A percentile compares a stretch with the other conserved stretches of the same genome.
phyloP scores from a whole-genome alignment of 192 early-diverging fungal genomes.

The Backusella liffmaniae region DNA sequence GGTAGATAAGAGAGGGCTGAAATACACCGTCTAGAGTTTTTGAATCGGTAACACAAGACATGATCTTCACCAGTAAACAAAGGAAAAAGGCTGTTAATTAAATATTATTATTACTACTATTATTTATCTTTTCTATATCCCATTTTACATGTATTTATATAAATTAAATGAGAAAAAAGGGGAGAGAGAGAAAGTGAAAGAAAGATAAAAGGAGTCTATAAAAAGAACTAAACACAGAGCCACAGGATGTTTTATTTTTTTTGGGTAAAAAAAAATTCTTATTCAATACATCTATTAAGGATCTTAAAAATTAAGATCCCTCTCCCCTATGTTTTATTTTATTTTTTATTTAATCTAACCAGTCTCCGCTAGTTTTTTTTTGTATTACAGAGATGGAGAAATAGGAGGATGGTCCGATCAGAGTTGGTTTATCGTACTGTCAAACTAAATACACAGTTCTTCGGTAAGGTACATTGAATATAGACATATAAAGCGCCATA shows the following conservation, averaged over 20 bases:
- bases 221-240: background rate
- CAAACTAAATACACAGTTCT: background rate
- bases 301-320: background rate
- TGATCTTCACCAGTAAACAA: background rate
- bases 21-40: background rate
- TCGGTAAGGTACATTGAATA: background rate
- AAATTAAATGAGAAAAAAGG: background rate
- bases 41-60: conserved; percentile 1
- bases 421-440: background rate
- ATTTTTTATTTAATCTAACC: background rate
- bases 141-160: background rate
- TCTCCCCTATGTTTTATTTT: background rate
- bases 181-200: background rate
- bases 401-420: background rate
- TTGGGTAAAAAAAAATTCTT: background rate
- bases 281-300: background rate
- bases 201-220: background rate
- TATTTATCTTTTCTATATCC: background rate
- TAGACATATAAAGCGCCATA: background rate
- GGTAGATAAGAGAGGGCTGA: conserved; percentile 5
- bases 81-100: background rate
- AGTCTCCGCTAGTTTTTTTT: background rate
- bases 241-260: background rate
- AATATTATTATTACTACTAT: background rate
- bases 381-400: background rate